phyloP scores from a whole-genome alignment of 2,329 filamentous ascomycete species.

The Aspergillus tamarii region DNA sequence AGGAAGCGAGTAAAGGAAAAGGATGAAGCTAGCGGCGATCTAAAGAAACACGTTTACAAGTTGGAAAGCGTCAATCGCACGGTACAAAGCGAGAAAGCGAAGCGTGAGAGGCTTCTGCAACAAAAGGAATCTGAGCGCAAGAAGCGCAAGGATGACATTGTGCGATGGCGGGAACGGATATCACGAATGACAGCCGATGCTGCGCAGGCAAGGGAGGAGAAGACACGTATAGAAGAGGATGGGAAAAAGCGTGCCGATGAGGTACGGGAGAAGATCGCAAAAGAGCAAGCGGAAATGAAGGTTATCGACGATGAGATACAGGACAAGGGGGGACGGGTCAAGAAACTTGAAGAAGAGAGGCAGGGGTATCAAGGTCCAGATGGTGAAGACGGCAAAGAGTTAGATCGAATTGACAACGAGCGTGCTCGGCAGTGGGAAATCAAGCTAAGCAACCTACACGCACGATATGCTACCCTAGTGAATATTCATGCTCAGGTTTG shows the following conservation, averaged over 20 bases:
- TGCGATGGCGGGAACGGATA: slow-evolving; percentile 60
- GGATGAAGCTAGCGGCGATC: slow-evolving; percentile 82
- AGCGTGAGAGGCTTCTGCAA: slow-evolving; percentile 69
- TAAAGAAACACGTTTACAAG: slow-evolving; percentile 78
- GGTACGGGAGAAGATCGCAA: slow-evolving; percentile 47
- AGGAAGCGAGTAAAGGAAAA: slow-evolving; percentile 81
- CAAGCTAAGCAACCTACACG: slow-evolving; percentile 46
- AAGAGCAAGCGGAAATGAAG: slow-evolving; percentile 55
- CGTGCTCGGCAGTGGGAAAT: slow-evolving; percentile 52
- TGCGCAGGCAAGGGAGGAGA: slow-evolving; percentile 48
- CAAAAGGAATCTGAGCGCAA: slow-evolving; percentile 64
- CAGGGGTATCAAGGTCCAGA: slow-evolving; percentile 53
- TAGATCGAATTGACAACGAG: slow-evolving; percentile 54
- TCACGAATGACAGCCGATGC: slow-evolving; percentile 55
- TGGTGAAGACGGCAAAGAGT: slow-evolving; percentile 54
- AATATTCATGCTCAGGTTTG: slow-evolving; percentile 44
- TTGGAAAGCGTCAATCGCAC: slow-evolving; percentile 81
- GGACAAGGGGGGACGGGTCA: slow-evolving; percentile 63
- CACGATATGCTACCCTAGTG: slow-evolving; percentile 47
- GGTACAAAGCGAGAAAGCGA: slow-evolving; percentile 75
- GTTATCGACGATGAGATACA: slow-evolving; percentile 64
- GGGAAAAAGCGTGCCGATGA: slow-evolving; percentile 45
- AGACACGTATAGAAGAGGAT: slow-evolving; percentile 44
- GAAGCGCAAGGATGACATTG: slow-evolving; percentile 63
- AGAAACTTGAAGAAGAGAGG: slow-evolving; percentile 62